Evolutionary conservation across 495 filamentous ascomycete species (phyloP).

Genomic region (Penicillium manginii): DNA sequence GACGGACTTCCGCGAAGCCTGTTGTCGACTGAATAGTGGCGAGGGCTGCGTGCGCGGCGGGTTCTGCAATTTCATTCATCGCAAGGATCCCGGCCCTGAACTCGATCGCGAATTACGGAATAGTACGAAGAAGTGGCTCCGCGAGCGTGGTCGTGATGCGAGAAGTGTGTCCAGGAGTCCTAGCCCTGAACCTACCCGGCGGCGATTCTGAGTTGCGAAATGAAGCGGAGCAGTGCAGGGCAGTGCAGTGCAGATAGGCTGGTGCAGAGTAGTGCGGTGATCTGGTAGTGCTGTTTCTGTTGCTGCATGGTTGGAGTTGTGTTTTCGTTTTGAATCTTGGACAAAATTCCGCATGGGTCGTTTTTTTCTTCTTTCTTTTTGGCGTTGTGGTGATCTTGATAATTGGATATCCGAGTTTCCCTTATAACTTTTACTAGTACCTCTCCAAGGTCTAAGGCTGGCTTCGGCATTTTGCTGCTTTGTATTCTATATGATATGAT

Average conservation of each 20-base stretch:
- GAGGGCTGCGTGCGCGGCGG: conserved; percentile 96
- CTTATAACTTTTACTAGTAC: too few species aligned
- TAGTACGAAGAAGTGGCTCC: conserved; percentile 94
- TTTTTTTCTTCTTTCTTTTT: conserved; percentile 13
- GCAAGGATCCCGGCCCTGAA: conserved; percentile 89
- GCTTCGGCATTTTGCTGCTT: conserved; percentile 22
- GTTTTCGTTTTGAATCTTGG: conserved; percentile 4
- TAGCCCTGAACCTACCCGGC: conserved; percentile 74
- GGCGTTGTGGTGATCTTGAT: conserved; percentile 19
- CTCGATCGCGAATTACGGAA: conserved; percentile 86
- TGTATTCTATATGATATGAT: conserved; percentile 3
- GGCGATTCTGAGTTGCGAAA: conserved; percentile 59
- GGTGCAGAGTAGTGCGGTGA: too few species aligned
- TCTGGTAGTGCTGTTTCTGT: too few species aligned
- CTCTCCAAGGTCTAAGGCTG: conserved; percentile 10
- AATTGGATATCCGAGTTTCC: too few species aligned
- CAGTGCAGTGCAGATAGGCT: too few species aligned
- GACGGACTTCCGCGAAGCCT: conserved; percentile 97
- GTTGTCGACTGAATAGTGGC: conserved; percentile 90
- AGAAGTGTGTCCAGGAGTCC: conserved; percentile 77
- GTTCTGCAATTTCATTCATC: conserved; percentile 99
- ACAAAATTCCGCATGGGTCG: conserved; percentile 12
- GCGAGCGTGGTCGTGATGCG: conserved; percentile 80
- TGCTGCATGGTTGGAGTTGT: conserved; percentile 10
- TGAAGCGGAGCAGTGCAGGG: too few species aligned